Percentiles rank a stretch among this genome's conserved stretches.
These are phyloP conservation scores for Pisolithus sp. DNA, from an alignment of 768 basidiomycete genomes.

Conservation along the genomic window DNA sequence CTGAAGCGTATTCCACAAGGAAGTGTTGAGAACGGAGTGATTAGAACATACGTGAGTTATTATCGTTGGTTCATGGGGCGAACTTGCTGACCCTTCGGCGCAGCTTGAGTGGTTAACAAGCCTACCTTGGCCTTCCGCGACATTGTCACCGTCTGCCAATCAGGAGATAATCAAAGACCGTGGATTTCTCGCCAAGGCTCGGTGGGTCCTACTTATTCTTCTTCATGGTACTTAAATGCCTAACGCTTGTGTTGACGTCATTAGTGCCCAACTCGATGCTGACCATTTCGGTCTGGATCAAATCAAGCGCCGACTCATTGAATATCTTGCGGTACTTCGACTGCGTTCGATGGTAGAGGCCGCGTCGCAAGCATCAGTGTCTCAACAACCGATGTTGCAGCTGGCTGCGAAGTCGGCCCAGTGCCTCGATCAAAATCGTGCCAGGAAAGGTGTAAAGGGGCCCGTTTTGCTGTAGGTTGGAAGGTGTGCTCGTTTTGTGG, in stretches of 20 bases:
- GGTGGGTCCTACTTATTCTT: slow-evolving; percentile 22
- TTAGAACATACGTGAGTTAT: slow-evolving; percentile 66
- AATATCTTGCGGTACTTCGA: slow-evolving; percentile 85
- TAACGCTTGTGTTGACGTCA: not conserved
- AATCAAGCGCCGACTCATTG: slow-evolving; percentile 86
- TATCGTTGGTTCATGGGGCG: not conserved
- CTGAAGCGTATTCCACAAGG: slow-evolving; percentile 84
- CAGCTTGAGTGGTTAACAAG: slow-evolving; percentile 88
- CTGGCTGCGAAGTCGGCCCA: not conserved
- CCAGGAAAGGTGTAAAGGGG: slow-evolving; percentile 50
- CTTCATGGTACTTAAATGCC: not conserved
- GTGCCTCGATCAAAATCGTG: not conserved
- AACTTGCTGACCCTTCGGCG: slow-evolving; percentile 11
- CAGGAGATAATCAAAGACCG: slow-evolving; percentile 40
- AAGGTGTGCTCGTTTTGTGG: not conserved
- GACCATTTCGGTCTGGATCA: slow-evolving; percentile 92
- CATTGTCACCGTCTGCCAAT: slow-evolving; percentile 15
- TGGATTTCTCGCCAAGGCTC: slow-evolving; percentile 63
- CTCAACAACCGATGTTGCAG: not conserved
- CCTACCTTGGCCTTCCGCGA: slow-evolving; percentile 68
- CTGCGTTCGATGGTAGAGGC: slow-evolving; percentile 33
- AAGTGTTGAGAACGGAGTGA: slow-evolving; percentile 86
- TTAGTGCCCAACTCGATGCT: slow-evolving; percentile 63
- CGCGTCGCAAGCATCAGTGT: not conserved
- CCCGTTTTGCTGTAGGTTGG: slow-evolving; percentile 58